Evolutionary conservation across 2,329 filamentous ascomycete species (phyloP), one percentile per base, ranked within the genome.

Genomic region (Lasiodiplodia sp.): DNA sequence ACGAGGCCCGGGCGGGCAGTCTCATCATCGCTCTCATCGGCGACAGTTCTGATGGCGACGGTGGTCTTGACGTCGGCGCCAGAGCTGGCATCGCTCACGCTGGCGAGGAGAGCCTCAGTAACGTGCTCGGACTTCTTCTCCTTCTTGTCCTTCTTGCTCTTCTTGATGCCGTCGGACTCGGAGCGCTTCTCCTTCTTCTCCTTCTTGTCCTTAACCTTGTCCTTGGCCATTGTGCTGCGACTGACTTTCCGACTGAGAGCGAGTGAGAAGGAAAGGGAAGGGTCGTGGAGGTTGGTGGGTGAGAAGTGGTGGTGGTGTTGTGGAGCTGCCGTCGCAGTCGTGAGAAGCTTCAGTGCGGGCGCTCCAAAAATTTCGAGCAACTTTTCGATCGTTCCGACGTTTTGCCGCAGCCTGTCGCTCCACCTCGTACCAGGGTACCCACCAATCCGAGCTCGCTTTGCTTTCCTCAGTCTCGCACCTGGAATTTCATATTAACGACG

Each of bases 131-230:
- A 31, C 66, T 70, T 70, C 68, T 70, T 70, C 8, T 65, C 67
- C 53, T 80, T 81, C 74, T 81, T 81, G 23, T 75, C 74, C 71
- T 79, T 83, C 79, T 86, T 85, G 62, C 87, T 78, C 78, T 71
- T 75, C 75, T 71, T 82, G 64, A 80, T 75, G 71, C 78, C 78
- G 51, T 80, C 78, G 23, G 71, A 73, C 71, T 80, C 78, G 37
- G 78, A 73, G 40, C 81, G 87, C 87, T 92, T 92, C 74, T 92
- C 89, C 84, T 92, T 91, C 86, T 92, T 92, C 53, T 86, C 84
- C 77, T 86, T 86, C 78, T 82, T 83, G 66, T 81, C 80, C 77
- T 79, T 80, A 74, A 78, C 79, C 60, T 77, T 81, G 47, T 70
- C 69, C 55, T 80, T 81, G 65, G 76, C 75, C 78, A 80, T 80